Percentiles rank a stretch among this genome's conserved stretches.
Evolutionary conservation across 306 rosid species (phyloP).

Genomic region (Medicago truncatula): DNA sequence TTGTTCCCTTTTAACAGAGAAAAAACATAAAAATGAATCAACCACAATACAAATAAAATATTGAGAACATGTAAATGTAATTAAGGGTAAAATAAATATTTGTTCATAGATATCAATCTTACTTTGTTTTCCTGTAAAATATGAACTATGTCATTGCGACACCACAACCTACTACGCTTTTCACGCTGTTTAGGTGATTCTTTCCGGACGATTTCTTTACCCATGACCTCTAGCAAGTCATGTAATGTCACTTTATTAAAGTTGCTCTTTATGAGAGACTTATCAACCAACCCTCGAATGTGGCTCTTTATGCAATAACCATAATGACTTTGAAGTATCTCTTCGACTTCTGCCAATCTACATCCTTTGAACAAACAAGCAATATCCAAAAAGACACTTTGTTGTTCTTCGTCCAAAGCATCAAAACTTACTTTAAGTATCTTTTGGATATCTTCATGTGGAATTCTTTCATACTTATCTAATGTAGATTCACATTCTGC

Average conservation of each 20-base stretch:
- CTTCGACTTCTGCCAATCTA: not conserved
- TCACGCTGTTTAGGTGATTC: not conserved
- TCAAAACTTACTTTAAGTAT: constrained; percentile 8
- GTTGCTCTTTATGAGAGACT: not conserved
- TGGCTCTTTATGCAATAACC: not conserved
- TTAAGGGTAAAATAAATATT: not conserved
- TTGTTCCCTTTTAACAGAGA: not conserved
- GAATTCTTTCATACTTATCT: not conserved
- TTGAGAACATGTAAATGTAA: not conserved
- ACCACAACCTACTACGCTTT: constrained; percentile 19
- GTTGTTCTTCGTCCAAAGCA: not conserved
- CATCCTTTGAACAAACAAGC: not conserved
- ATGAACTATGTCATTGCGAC: not conserved
- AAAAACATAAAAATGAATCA: not conserved
- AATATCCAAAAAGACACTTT: constrained; percentile 6
- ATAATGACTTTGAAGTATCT: not conserved
- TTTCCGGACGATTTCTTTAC: constrained; percentile 2
- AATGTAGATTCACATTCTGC: constrained; percentile 3
- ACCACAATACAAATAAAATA: not conserved
- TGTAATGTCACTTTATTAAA: not conserved
- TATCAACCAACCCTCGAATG: not conserved
- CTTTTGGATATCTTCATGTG: not conserved
- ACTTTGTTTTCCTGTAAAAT: constrained; percentile 8
- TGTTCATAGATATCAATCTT: not conserved
- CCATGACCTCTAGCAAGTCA: constrained; percentile 9